Base-by-base conservation (phyloP, 1,139 yeast genomes). In the Debaryomyces coudertii region DNA sequence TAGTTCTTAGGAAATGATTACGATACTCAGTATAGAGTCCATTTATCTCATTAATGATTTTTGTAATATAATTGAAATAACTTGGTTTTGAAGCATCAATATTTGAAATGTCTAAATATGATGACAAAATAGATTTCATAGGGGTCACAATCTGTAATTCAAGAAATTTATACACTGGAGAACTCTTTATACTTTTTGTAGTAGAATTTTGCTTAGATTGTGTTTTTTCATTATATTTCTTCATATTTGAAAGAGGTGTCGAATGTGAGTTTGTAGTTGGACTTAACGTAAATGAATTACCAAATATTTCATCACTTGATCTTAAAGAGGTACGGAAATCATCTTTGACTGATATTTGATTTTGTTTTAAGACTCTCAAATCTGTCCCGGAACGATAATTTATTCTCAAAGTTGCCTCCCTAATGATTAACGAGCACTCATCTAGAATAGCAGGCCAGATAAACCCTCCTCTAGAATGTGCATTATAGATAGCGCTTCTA, bases 401-500 rank as follows among this genome's bases (percentile, higher is more conserved):
- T 7, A 80, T 66, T 24, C 80, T 61, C 22, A 68, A 69, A 1
- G 76, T 68, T 4, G 78, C 69, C 48, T 71, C 76, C 29, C 71
- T 71, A 45, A 86, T 76, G 3, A 82, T 76, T 47, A 74, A 63
- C 8, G 82, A 65, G 56, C 90, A 82, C 55, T 85, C 89, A 46
- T 77, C 80, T 38, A 84, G 64, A 3, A 85, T 74, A 4, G 77
- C 71, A 0, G 79, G 69, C 90, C 90, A 85, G 5, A 76, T 59
- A 49, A 68, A 71, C 1, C 75, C 72, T 48, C 70, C 69, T 51
- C 69, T 74, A 35, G 76, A 68, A 47, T 75, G 73, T 27, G 79
- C 73, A 51, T 74, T 76, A 58, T 82, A 86, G 22, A 86, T 77
- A 4, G 82, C 71, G 28, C 63, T 56, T 60, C 90, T 74, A 45